phyloP scores from a whole-genome alignment of 2,329 filamentous ascomycete genomes.

The Ophiostoma fasciatum region DNA sequence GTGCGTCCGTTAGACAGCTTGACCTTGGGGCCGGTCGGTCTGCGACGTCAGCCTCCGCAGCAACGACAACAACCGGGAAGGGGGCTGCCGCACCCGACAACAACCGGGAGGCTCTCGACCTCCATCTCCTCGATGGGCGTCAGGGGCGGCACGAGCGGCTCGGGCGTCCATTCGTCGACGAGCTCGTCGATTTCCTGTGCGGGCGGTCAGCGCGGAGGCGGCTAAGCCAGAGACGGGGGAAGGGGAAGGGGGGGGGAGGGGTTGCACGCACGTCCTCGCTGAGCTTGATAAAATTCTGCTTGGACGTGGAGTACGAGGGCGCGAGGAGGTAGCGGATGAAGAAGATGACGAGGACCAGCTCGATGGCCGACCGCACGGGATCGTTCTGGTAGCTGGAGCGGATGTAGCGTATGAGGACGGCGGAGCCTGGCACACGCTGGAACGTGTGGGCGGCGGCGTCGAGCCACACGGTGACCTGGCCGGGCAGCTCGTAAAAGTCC shows the following conservation, averaged over 20 bases:
- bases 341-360: constrained; percentile 87
- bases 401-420: constrained; percentile 88
- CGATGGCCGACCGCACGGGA: constrained; percentile 81
- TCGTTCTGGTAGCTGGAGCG: constrained; percentile 97
- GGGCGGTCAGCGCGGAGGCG: no score
- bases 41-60: no score
- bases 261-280: constrained; percentile 52
- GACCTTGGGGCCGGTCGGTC: constrained; percentile 76
- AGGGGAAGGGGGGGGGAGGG: neutral
- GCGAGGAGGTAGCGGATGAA: constrained; percentile 86
- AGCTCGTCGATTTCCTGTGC: constrained; percentile 89
- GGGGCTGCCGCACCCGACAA: constrained; percentile 55
- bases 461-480: constrained; percentile 35
- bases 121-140: constrained; percentile 67
- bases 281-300: constrained; percentile 77
- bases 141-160: constrained; percentile 67
- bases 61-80: no score
- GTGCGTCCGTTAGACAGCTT: constrained; percentile 81
- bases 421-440: constrained; percentile 83
- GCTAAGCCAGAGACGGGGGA: neutral
- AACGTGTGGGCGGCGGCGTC: constrained; percentile 49
- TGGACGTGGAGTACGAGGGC: constrained; percentile 82
- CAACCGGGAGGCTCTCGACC: constrained; percentile 70
- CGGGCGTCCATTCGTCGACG: constrained; percentile 90
- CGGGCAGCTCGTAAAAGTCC: constrained; percentile 49